Evolutionary conservation across 257 asterid genomes (phyloP), one percentile per base, ranked within the genome.

Genomic region (Orobanche coerulescens): DNA sequence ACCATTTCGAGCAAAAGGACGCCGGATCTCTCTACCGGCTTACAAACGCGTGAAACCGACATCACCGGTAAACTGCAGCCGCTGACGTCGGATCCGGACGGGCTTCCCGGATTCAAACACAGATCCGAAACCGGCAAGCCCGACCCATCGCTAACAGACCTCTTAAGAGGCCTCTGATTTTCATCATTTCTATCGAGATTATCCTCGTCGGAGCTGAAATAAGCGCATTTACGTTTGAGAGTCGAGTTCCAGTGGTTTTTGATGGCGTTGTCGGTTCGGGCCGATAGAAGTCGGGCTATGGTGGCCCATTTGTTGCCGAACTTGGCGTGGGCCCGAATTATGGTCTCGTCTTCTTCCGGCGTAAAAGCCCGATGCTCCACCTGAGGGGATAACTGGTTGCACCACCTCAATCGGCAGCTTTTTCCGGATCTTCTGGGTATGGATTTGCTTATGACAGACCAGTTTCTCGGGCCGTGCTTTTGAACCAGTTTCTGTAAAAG

Each of bases 61-160:
- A 60, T 36, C 7, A 43, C 68, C 3, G 75, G 76, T 4, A 76
- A 20, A 14, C 78, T 66, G 6, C 87, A 74, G 44, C 82, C 88
- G 31, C 88, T 80, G 0, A 61, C 52, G 12, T 84, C 94, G 5
- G 95, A 87, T 19, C 82, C 79, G 18, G 88, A 82, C 0, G 90
- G 88, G 46, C 90, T 84, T 0, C 78, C 83, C 1, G 84, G 93
- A 26, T 57, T 82, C 19, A 75, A 58, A 25, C 63, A 71, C 5
- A 71, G 19, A 10, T 77, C 80, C 30, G 73, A 69, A 1, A 66
- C 75, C 4, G 81, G 76, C 2, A 60, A 46, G 26, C 75, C 83
- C 40, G 87, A 78, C 30, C 90, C 95, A 37, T 73, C 71, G 48
- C 85, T 84, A 30, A 68, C 81, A 44, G 95, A 78, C 77, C 88